These are phyloP conservation scores for Breynia disticha DNA, from an alignment of 441 rosid species.

Conservation along the genomic window DNA sequence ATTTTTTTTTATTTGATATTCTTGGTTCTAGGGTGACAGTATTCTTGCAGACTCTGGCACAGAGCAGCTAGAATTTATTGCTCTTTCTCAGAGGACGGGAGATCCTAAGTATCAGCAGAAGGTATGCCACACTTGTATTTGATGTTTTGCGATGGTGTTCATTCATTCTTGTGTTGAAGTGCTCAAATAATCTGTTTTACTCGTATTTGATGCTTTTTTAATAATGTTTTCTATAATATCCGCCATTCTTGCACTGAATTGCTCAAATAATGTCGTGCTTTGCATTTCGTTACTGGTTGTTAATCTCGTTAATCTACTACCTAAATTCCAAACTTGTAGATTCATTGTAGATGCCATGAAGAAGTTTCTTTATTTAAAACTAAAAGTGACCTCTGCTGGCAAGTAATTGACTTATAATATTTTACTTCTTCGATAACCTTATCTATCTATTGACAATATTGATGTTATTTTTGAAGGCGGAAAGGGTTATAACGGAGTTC, in stretches of 20 bases:
- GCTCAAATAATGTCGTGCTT: background rate
- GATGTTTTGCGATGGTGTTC: background rate
- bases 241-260: background rate
- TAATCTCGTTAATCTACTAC: no score
- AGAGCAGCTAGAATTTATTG: conserved; percentile 94
- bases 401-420: no score
- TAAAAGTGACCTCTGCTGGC: no score
- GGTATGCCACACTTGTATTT: conserved; percentile 29
- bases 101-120: conserved; percentile 92
- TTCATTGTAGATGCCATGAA: no score
- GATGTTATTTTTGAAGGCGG: conserved; percentile 48
- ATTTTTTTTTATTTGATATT: background rate
- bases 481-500: conserved; percentile 53
- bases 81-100: conserved; percentile 97
- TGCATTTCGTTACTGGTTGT: no score
- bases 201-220: background rate
- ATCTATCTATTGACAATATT: no score
- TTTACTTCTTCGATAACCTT: no score
- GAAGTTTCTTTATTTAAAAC: no score
- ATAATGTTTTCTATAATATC: background rate
- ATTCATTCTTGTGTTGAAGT: background rate
- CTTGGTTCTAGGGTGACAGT: conserved; percentile 59
- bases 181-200: background rate
- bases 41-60: conserved; percentile 98
- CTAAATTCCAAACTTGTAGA: no score